Evolutionary conservation across 1,284 basidiomycete species (phyloP).

Genomic region (Puccinia hordei): DNA sequence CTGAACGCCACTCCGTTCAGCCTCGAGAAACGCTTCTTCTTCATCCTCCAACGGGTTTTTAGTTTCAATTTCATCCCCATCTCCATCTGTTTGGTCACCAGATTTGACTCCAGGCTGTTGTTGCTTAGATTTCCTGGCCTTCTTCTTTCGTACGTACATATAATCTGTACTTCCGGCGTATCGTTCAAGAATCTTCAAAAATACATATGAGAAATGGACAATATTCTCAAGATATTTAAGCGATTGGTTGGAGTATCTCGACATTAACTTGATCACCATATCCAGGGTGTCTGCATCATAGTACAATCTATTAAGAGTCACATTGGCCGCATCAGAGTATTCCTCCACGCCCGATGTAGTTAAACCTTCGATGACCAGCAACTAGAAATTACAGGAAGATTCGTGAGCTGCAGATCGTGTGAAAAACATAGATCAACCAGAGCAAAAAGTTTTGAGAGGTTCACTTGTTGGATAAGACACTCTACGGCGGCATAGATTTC

Average conservation of each 20-base stretch:
- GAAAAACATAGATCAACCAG: neutral
- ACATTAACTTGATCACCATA: slow-evolving; percentile 74
- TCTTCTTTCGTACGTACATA: slow-evolving; percentile 76
- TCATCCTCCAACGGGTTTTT: slow-evolving; percentile 59
- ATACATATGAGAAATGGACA: slow-evolving; percentile 75
- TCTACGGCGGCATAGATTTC: slow-evolving; percentile 91
- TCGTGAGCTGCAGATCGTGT: neutral
- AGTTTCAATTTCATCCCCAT: slow-evolving; percentile 22
- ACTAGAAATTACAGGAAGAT: slow-evolving; percentile 57
- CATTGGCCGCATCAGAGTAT: slow-evolving; percentile 72
- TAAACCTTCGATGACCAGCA: slow-evolving; percentile 77
- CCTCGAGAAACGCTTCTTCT: slow-evolving; percentile 66
- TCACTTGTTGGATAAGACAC: slow-evolving; percentile 78
- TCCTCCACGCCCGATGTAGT: slow-evolving; percentile 63
- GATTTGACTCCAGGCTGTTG: slow-evolving; percentile 59
- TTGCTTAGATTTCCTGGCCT: slow-evolving; percentile 63
- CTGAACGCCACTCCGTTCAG: slow-evolving; percentile 61
- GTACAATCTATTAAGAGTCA: slow-evolving; percentile 81
- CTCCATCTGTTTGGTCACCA: slow-evolving; percentile 54
- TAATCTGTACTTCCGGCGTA: slow-evolving; percentile 74
- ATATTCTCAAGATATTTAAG: slow-evolving; percentile 78
- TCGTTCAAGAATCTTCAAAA: slow-evolving; percentile 81
- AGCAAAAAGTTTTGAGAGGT: slow-evolving; percentile 51
- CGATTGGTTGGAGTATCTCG: slow-evolving; percentile 72
- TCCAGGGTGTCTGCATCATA: slow-evolving; percentile 92